Evolutionary conservation across 2,329 filamentous ascomycete species (phyloP).

Genomic region (Calcarisporium arbuscula): DNA sequence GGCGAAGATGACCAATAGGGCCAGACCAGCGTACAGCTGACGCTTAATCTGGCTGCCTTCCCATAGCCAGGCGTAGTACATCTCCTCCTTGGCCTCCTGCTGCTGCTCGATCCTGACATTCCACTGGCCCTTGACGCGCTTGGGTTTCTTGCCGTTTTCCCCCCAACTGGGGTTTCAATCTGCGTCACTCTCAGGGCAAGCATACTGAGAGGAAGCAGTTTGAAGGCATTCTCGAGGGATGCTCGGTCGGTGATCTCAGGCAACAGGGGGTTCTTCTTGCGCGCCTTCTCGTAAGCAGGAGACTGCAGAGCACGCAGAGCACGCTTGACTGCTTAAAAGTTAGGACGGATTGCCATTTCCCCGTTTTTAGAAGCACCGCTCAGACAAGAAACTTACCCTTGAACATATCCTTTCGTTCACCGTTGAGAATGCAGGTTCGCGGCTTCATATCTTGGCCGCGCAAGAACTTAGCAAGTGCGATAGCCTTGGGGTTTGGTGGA

Average conservation of each 20-base stretch:
- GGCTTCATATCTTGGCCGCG: constrained; percentile 78
- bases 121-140: constrained; percentile 94
- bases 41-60: constrained; percentile 91
- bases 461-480: constrained; percentile 86
- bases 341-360: constrained; percentile 12
- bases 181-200: constrained; percentile 87
- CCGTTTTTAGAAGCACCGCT: neutral
- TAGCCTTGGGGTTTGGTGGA: constrained; percentile 79
- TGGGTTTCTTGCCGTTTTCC: constrained; percentile 62
- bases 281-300: constrained; percentile 81
- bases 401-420: constrained; percentile 98
- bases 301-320: constrained; percentile 86
- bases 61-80: constrained; percentile 96
- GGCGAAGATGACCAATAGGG: constrained; percentile 75
- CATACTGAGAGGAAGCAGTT: constrained; percentile 88
- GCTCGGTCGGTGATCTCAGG: constrained; percentile 83
- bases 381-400: constrained; percentile 53
- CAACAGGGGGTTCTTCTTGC: constrained; percentile 81
- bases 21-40: constrained; percentile 82
- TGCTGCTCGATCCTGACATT: constrained; percentile 93
- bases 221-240: constrained; percentile 88
- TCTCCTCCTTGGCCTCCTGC: constrained; percentile 78
- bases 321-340: constrained; percentile 68
- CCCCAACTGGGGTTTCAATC: constrained; percentile 59
- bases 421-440: constrained; percentile 87